Base-by-base conservation (phyloP, 208 protist genomes). In the Sergeia podlipaevii region DNA sequence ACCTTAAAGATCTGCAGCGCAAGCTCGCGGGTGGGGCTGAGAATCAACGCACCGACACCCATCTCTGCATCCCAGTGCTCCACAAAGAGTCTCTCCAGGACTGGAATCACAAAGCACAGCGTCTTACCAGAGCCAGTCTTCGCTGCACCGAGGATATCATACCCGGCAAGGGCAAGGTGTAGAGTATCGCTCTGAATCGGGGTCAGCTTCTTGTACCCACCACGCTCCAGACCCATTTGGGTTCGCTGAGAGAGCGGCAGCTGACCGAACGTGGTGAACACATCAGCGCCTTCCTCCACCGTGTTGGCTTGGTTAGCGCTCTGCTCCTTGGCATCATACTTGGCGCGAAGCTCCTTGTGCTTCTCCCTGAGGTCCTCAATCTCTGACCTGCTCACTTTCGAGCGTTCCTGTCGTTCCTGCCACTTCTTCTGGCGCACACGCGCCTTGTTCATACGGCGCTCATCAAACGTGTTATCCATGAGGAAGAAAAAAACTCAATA, bases 1-100 rank as follows among this genome's bases (percentile, higher is more conserved):
- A 99, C 97, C 55, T 99, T 97, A 74, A 99, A 99, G 45, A 99
- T 99, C 85, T 99, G 99, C 56, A 90, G 56, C 17, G 93, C 93
- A 1, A 99, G 91, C 70, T 99, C 98, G 45, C 98, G 79, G 0
- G 98, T 99, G 6, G 99, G 99, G 47, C 97, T 91, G 7, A 99
- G 80, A 38, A 99, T 74, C 21, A 99, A 61, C 7, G 95, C 98
- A 10, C 98, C 98, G 4, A 99, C 60, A 17, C 98, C 98, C 75
- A 98, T 92, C 32, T 80, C 57, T 2, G 60, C 27, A 3, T 80
- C 77, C 95, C 96, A 98, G 58, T 83, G 80, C 69, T 96, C 64
- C 18, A 83, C 62, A 20, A 84, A 97, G 6, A 99, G 79, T 11
- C 58, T 51, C 77, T 99, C 97, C 13, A 99, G 62, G 1, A 98